Conservation (phyloP, 1,139 yeast genomes). For the Blastobotrys illinoisensis region DNA sequence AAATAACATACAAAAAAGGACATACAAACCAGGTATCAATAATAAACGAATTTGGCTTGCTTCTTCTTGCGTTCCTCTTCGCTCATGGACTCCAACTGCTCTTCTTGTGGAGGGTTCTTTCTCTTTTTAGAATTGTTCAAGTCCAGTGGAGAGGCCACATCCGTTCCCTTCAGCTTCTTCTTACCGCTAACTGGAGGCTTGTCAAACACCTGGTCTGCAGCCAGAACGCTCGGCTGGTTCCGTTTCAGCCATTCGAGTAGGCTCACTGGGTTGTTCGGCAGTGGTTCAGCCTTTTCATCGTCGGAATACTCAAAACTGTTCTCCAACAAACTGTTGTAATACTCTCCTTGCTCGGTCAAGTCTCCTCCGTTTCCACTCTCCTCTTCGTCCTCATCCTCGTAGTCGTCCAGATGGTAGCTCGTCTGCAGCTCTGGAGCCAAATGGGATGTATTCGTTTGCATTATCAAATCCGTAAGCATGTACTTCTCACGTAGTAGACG, state of each 20-base stretch:
- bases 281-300: slow-evolving; percentile 22
- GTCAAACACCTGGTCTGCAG: slow-evolving; percentile 6
- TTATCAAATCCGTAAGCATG: slow-evolving; percentile 22
- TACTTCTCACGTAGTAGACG: slow-evolving; percentile 23
- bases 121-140: slow-evolving; percentile 1
- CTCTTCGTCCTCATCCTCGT: not conserved
- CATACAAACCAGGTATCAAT: not conserved
- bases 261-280: slow-evolving; percentile 24
- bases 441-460: slow-evolving; percentile 18
- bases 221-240: slow-evolving; percentile 23
- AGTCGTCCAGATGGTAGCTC: not conserved
- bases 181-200: slow-evolving; percentile 1
- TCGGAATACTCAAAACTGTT: slow-evolving; percentile 20
- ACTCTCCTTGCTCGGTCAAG: slow-evolving; percentile 17
- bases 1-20: not conserved
- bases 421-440: slow-evolving; percentile 6
- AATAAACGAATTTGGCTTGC: not conserved
- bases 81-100: not conserved
- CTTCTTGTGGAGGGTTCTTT: not conserved
- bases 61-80: slow-evolving; percentile 1
- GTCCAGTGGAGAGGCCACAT: not conserved
- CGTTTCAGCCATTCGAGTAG: slow-evolving; percentile 27
- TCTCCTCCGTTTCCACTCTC: slow-evolving; percentile 1
- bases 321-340: slow-evolving; percentile 14
- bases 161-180: not conserved